Evolutionary conservation across 1,284 basidiomycete genomes (phyloP).

Genomic region (Flammula alnicola): DNA sequence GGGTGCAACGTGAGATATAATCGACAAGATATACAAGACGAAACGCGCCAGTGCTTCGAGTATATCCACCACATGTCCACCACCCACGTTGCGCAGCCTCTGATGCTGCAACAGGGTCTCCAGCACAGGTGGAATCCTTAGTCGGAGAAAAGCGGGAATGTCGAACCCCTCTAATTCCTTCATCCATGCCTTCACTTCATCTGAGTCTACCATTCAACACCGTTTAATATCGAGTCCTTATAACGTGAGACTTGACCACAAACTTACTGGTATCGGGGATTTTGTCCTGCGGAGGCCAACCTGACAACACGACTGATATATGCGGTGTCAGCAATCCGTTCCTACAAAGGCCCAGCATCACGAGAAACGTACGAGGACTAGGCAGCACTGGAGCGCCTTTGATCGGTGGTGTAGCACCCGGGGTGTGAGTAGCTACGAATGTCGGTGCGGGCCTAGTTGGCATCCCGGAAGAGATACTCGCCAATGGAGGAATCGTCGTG

Average conservation of each 20-base stretch:
- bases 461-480: slow-evolving; percentile 71
- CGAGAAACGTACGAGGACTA: slow-evolving; percentile 52
- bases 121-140: slow-evolving; percentile 63
- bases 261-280: slow-evolving; percentile 62
- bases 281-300: slow-evolving; percentile 74
- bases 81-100: slow-evolving; percentile 66
- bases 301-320: slow-evolving; percentile 36
- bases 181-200: slow-evolving; percentile 77
- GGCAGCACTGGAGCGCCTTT: slow-evolving; percentile 69
- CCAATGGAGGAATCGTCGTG: slow-evolving; percentile 53
- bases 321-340: not conserved
- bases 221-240: not conserved
- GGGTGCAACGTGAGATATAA: slow-evolving; percentile 3
- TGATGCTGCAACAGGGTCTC: slow-evolving; percentile 60
- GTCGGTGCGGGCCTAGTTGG: slow-evolving; percentile 54
- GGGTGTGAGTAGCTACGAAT: slow-evolving; percentile 54
- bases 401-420: slow-evolving; percentile 64
- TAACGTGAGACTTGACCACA: not conserved
- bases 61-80: slow-evolving; percentile 88
- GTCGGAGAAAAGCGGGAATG: slow-evolving; percentile 69
- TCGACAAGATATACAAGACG: not conserved
- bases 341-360: not conserved
- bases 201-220: slow-evolving; percentile 49
- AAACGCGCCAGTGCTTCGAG: slow-evolving; percentile 50
- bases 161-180: slow-evolving; percentile 71